Percentiles rank a stretch among this genome's conserved stretches.
These are phyloP conservation scores for Biscogniauxia marginata DNA, from an alignment of 2,329 filamentous ascomycete species.

Conservation along the genomic window DNA sequence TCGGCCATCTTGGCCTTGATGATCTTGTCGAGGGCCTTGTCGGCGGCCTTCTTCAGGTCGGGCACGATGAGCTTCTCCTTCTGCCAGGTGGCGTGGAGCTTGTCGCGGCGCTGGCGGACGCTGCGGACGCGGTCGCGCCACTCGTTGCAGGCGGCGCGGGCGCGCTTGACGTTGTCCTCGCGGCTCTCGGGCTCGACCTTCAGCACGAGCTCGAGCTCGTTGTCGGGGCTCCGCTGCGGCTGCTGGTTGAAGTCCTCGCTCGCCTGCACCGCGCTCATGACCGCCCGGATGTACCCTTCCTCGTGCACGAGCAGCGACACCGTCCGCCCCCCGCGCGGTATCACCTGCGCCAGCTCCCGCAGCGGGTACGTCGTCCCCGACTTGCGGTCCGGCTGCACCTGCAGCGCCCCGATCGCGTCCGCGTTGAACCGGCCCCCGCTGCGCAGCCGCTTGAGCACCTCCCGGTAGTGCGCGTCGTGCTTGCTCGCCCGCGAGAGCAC, in stretches of 20 bases:
- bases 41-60: constrained; percentile 42
- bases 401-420: constrained; percentile 45
- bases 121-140: constrained; percentile 52
- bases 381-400: constrained; percentile 37
- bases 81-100: constrained; percentile 49
- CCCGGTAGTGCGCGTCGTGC: constrained; percentile 42
- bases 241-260: constrained; percentile 59
- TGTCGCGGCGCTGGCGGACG: constrained; percentile 47
- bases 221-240: constrained; percentile 56
- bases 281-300: constrained; percentile 47
- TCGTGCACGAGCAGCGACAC: constrained; percentile 40
- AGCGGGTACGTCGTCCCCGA: constrained; percentile 42
- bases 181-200: constrained; percentile 51
- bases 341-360: constrained; percentile 54
- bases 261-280: constrained; percentile 54
- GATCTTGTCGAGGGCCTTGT: constrained; percentile 45
- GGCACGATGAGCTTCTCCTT: constrained; percentile 42
- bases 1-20: constrained; percentile 48
- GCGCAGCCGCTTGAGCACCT: constrained; percentile 41
- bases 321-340: constrained; percentile 43
- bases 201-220: constrained; percentile 57
- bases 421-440: constrained; percentile 53
- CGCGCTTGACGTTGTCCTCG: constrained; percentile 44
- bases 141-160: constrained; percentile 46
- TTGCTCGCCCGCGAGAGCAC: constrained; percentile 43